These are phyloP conservation scores for Leonotis leonurus DNA, from an alignment of 257 asterid species.

Conservation along the genomic window DNA sequence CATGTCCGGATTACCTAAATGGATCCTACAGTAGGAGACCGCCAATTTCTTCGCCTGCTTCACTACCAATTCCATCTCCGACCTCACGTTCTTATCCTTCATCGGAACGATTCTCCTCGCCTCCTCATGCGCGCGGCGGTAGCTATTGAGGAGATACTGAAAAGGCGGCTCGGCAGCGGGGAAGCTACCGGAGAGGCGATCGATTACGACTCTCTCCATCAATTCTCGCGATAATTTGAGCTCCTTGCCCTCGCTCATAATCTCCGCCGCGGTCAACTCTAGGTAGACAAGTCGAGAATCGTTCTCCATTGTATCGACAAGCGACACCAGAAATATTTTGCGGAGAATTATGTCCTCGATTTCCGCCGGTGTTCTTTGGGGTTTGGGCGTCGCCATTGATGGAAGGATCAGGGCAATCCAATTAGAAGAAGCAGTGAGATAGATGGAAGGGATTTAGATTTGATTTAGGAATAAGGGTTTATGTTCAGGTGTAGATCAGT, in stretches of 20 bases:
- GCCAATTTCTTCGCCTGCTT: constrained; percentile 66
- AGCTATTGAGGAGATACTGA: constrained; percentile 53
- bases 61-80: constrained; percentile 62
- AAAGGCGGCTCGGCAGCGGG: constrained; percentile 72
- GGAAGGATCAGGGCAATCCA: not conserved
- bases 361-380: constrained; percentile 63
- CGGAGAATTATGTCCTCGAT: constrained; percentile 87
- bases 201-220: constrained; percentile 77
- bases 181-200: constrained; percentile 66
- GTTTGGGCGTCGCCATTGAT: constrained; percentile 65
- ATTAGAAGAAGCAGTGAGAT: not conserved
- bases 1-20: constrained; percentile 77
- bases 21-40: constrained; percentile 72
- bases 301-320: constrained; percentile 62
- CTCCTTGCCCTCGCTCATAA: constrained; percentile 75
- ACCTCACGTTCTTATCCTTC: constrained; percentile 57
- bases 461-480: constrained; percentile 9
- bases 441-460: not conserved
- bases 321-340: constrained; percentile 62
- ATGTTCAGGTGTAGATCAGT: constrained; percentile 21
- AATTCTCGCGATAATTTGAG: constrained; percentile 62
- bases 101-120: constrained; percentile 66
- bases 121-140: constrained; percentile 76
- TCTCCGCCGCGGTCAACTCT: constrained; percentile 81
- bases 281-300: constrained; percentile 64